phyloP scores from a whole-genome alignment of 2,329 filamentous ascomycete genomes.

The Simplicillium aogashimaense region DNA sequence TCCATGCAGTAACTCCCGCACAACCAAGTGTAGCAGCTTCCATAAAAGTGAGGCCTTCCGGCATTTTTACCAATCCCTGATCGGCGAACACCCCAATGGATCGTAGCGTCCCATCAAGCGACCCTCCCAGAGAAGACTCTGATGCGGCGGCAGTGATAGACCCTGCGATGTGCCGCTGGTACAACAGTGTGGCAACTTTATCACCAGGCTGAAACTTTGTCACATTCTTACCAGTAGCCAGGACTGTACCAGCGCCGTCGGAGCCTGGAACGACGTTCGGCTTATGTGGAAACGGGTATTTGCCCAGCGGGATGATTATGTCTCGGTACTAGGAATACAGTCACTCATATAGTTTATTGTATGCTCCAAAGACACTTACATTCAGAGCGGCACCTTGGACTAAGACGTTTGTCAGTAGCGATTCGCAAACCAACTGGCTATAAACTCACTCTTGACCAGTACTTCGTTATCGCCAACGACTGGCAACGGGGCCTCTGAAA shows the following conservation, averaged over 20 bases:
- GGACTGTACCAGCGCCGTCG: slow-evolving; percentile 41
- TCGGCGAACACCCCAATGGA: slow-evolving; percentile 19
- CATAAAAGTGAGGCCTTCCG: slow-evolving; percentile 32
- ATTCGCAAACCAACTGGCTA: not conserved
- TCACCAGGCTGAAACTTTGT: slow-evolving; percentile 39
- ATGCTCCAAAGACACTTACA: too few relatives aligned
- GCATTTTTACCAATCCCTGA: slow-evolving; percentile 52
- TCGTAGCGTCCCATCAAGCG: slow-evolving; percentile 20
- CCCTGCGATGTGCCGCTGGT: slow-evolving; percentile 12
- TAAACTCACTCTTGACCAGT: slow-evolving; percentile 5
- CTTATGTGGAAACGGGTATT: slow-evolving; percentile 14
- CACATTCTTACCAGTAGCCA: slow-evolving; percentile 35
- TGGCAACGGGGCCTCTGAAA: slow-evolving; percentile 2
- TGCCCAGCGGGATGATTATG: slow-evolving; percentile 9
- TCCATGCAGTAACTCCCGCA: slow-evolving; percentile 47
- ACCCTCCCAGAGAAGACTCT: slow-evolving; percentile 13
- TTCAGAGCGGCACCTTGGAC: not conserved
- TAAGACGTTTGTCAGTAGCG: not conserved
- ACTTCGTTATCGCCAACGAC: slow-evolving; percentile 6
- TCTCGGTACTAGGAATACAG: not conserved
- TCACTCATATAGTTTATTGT: too few relatives aligned
- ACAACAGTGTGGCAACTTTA: slow-evolving; percentile 30
- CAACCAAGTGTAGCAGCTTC: slow-evolving; percentile 41
- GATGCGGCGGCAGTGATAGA: slow-evolving; percentile 18
- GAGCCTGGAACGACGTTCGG: slow-evolving; percentile 22